A percentile compares a stretch with the other conserved stretches of the same genome.
Evolutionary conservation across 257 asterid genomes (phyloP).

Genomic region (Salvia hispanica): DNA sequence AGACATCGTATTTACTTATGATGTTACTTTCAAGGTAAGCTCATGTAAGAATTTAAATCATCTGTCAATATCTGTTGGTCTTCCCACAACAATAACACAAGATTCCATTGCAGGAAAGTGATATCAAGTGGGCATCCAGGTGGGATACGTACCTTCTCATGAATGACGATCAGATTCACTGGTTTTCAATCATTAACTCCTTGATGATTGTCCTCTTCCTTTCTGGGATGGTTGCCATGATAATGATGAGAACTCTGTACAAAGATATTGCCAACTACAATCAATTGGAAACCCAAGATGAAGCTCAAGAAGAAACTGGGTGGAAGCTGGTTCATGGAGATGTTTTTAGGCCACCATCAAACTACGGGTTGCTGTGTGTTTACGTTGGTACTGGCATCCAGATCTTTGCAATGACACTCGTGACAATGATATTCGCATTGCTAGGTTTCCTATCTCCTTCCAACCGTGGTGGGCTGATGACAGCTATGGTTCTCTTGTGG

Average conservation of each 20-base stretch:
- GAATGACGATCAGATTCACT: slow-evolving; percentile 92
- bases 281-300: slow-evolving; percentile 89
- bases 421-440: slow-evolving; percentile 80
- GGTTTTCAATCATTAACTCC: slow-evolving; percentile 93
- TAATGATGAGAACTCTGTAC: slow-evolving; percentile 91
- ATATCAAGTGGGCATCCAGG: slow-evolving; percentile 88
- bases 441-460: slow-evolving; percentile 91
- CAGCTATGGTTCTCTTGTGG: slow-evolving; percentile 93
- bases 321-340: slow-evolving; percentile 94
- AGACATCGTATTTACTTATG: slow-evolving; percentile 69
- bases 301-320: slow-evolving; percentile 92
- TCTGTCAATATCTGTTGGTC: slow-evolving; percentile 10
- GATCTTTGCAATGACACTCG: slow-evolving; percentile 79
- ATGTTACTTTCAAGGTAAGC: slow-evolving; percentile 70
- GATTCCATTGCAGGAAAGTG: slow-evolving; percentile 59
- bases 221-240: slow-evolving; percentile 96
- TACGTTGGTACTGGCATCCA: slow-evolving; percentile 88
- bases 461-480: slow-evolving; percentile 88
- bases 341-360: slow-evolving; percentile 68
- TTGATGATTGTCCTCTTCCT: slow-evolving; percentile 92
- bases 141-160: slow-evolving; percentile 95
- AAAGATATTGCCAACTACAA: slow-evolving; percentile 87
- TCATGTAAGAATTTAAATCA: slow-evolving; percentile 1
- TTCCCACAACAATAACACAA: neutral
- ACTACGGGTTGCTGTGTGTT: slow-evolving; percentile 75